Evolutionary conservation across 192 early-diverging fungal species (phyloP), one percentile per base, ranked within the genome.

Genomic region (Backusella macrospora): DNA sequence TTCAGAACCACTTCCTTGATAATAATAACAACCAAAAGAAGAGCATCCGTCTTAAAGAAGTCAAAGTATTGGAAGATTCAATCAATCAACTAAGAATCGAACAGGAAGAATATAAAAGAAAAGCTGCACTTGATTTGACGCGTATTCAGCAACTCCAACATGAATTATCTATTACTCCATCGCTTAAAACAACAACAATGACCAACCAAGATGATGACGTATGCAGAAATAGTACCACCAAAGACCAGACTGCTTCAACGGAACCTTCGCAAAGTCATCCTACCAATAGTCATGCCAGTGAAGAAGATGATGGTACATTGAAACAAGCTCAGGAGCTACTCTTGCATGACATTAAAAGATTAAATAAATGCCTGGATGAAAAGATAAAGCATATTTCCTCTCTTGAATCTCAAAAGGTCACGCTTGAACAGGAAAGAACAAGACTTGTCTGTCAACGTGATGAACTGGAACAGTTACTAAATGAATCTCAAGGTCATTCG

Each of bases 321-420:
- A 66, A 66, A 43, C 65, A 59, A 12, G 52, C 52, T 4, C 21
- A 26, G 0, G 52, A 59, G 1, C 52, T 34, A 34, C 29, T 34
- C 2, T 34, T 34, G 2, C 29, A 66, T 40, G 65, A 66, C 40
- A 40, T 66, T 9, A 40, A 66, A 5, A 66, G 18, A 18, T 66
- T 66, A 66, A 66, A 38, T 18, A 43, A 23, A 12, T 38, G 40
- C 43, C 40, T 66, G 12, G 65, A 66, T 18, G 38, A 66, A 16
- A 66, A 66, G 39, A 38, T 40, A 66, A 39, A 16, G 1, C 40
- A 66, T 9, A 39, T 66, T 43, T 6, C 12, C 16, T 18, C 39
- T 18, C 37, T 66, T n/a, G 40, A 66, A 66, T 26, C 52, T 23
- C 38, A 66, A 21, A 66, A 66, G n/a, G 16, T 10, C 0, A 18